Percentiles rank a stretch among this genome's conserved stretches.
These are phyloP conservation scores for Trichomonas tenax DNA, from an alignment of 208 protist species.

Conservation along the genomic window DNA sequence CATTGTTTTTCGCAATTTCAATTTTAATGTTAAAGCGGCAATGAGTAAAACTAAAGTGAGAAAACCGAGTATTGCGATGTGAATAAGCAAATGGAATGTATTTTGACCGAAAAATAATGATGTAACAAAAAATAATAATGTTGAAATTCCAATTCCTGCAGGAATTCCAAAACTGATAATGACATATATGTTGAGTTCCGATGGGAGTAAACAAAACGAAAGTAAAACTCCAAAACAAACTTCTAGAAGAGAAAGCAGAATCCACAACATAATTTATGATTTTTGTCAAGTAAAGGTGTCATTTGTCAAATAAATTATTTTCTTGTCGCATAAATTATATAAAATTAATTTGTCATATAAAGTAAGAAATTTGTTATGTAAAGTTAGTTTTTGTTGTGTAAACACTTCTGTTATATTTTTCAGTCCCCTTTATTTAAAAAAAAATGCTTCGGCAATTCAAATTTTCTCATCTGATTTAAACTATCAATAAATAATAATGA, in stretches of 20 bases:
- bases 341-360: too few species aligned
- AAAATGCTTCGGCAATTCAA: too few species aligned
- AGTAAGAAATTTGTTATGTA: too few species aligned
- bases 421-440: too few species aligned
- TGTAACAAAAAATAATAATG: neutral
- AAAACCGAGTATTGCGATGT: neutral
- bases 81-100: neutral
- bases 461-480: too few species aligned
- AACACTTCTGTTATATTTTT: too few species aligned
- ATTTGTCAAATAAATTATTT: too few species aligned
- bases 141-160: neutral
- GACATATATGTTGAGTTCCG: neutral
- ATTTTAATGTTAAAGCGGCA: neutral
- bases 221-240: neutral
- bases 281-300: neutral
- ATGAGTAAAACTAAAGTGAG: neutral
- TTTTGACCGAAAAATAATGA: neutral
- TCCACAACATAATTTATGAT: neutral
- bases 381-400: too few species aligned
- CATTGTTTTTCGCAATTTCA: neutral
- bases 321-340: too few species aligned
- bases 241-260: neutral
- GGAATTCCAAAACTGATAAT: neutral
- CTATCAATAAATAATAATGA: too few species aligned
- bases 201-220: neutral